These are phyloP conservation scores for Melampsora larici-populina DNA, from an alignment of 1,284 basidiomycete species.

Conservation along the genomic window DNA sequence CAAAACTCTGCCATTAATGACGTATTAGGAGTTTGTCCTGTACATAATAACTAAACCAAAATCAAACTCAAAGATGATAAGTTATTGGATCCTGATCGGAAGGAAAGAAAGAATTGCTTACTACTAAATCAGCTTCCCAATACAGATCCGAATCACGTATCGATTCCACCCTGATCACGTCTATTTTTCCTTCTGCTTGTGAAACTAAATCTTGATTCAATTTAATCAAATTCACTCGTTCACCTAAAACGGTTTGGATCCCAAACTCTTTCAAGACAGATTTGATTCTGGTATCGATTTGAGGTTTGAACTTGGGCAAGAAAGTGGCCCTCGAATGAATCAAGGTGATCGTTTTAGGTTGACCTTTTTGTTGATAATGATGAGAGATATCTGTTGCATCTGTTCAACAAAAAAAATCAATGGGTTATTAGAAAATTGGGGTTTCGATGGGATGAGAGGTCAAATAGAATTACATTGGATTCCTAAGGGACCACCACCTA, in stretches of 20 bases:
- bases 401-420: not conserved
- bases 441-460: too few species aligned
- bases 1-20: conserved; percentile 35
- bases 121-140: conserved; percentile 41
- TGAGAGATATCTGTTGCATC: conserved; percentile 34
- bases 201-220: not conserved
- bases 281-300: conserved; percentile 24
- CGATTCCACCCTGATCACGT: conserved; percentile 1
- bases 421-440: too few species aligned
- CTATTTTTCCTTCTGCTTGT: not conserved
- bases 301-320: conserved; percentile 21
- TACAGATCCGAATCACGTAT: not conserved
- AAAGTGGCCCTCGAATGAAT: conserved; percentile 26
- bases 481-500: conserved; percentile 36
- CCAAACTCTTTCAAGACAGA: not conserved
- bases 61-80: not conserved
- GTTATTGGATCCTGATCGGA: not conserved
- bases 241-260: conserved; percentile 14
- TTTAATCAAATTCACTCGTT: conserved; percentile 29
- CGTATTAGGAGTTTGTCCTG: conserved; percentile 35
- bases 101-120: not conserved
- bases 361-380: conserved; percentile 9
- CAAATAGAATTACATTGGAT: too few species aligned
- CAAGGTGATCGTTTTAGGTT: conserved; percentile 28
- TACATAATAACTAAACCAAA: conserved; percentile 12